These are phyloP conservation scores for Pittosporum tobira DNA, from an alignment of 129 eudicot species.

Conservation along the genomic window DNA sequence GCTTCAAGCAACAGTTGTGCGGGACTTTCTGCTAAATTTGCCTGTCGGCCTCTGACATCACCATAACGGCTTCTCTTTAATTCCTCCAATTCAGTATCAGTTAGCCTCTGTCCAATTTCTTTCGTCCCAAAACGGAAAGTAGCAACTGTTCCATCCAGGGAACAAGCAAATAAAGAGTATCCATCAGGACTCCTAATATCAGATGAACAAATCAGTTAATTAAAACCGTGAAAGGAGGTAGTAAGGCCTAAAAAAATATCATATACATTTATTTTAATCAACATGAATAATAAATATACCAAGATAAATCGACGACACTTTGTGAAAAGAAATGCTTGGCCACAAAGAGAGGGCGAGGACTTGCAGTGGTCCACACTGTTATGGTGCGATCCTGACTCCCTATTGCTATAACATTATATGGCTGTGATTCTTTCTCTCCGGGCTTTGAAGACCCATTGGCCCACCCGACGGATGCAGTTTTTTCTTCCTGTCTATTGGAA, in stretches of 20 bases:
- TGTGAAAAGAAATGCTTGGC: slow-evolving; percentile 95
- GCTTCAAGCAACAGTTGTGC: slow-evolving; percentile 93
- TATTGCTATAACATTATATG: slow-evolving; percentile 91
- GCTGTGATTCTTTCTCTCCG: slow-evolving; percentile 70
- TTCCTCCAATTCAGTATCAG: slow-evolving; percentile 67
- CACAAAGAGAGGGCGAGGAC: slow-evolving; percentile 97
- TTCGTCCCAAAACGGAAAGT: slow-evolving; percentile 75
- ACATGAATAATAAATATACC: slow-evolving; percentile 32
- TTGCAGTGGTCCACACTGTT: slow-evolving; percentile 97
- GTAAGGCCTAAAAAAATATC: background rate
- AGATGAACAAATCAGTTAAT: background rate
- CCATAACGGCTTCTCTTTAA: slow-evolving; percentile 88
- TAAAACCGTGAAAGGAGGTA: background rate
- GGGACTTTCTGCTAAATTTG: slow-evolving; percentile 87
- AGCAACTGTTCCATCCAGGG: slow-evolving; percentile 91
- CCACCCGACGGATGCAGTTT: slow-evolving; percentile 73
- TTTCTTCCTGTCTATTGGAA: slow-evolving; percentile 40
- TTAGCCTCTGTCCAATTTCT: slow-evolving; percentile 78
- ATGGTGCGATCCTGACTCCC: slow-evolving; percentile 99
- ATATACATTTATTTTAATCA: background rate
- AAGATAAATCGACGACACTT: slow-evolving; percentile 91
- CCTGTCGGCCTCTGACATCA: slow-evolving; percentile 81
- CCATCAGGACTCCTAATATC: slow-evolving; percentile 96
- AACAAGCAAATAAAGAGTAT: slow-evolving; percentile 86
- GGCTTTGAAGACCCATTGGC: slow-evolving; percentile 64